Conservation (phyloP, 257 asterid species). For the Ligustrum vulgare region DNA sequence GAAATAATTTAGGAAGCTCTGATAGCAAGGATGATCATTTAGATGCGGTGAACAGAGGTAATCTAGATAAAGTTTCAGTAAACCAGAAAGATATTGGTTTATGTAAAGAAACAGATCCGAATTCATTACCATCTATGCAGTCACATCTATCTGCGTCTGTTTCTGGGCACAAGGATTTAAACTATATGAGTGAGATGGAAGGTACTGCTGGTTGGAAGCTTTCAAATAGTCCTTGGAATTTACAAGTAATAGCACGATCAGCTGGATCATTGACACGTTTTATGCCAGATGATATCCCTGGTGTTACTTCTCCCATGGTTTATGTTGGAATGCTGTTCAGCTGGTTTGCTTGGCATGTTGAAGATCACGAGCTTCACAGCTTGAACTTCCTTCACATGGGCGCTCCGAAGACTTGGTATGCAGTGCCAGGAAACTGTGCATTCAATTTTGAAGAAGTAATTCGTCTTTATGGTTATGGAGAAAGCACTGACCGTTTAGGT, state of each 20-base stretch:
- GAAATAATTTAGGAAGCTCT: slow-evolving; percentile 46
- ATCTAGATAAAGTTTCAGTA: slow-evolving; percentile 37
- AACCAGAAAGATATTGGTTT: slow-evolving; percentile 33
- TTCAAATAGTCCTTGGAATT: slow-evolving; percentile 95
- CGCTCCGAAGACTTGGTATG: slow-evolving; percentile 96
- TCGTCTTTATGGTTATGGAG: slow-evolving; percentile 71
- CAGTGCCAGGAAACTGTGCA: slow-evolving; percentile 94
- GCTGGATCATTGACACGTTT: slow-evolving; percentile 96
- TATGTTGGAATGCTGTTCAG: slow-evolving; percentile 97
- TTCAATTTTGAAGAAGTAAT: slow-evolving; percentile 79
- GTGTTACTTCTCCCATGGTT: slow-evolving; percentile 99
- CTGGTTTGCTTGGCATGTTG: slow-evolving; percentile 99
- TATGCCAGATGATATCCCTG: slow-evolving; percentile 99
- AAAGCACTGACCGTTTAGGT: slow-evolving; percentile 71
- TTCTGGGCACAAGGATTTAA: slow-evolving; percentile 39
- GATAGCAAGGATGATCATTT: slow-evolving; percentile 42
- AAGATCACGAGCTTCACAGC: slow-evolving; percentile 99
- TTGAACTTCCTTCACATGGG: slow-evolving; percentile 93
- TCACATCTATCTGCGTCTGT: slow-evolving; percentile 29
- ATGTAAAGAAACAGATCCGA: slow-evolving; percentile 35
- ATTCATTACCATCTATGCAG: slow-evolving; percentile 35
- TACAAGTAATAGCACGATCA: slow-evolving; percentile 92
- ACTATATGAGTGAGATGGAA: slow-evolving; percentile 54
- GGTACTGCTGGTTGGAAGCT: slow-evolving; percentile 97
- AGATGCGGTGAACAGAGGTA: slow-evolving; percentile 35